Conservation (phyloP, 2,329 filamentous ascomycete species). For the Nemania serpens region DNA sequence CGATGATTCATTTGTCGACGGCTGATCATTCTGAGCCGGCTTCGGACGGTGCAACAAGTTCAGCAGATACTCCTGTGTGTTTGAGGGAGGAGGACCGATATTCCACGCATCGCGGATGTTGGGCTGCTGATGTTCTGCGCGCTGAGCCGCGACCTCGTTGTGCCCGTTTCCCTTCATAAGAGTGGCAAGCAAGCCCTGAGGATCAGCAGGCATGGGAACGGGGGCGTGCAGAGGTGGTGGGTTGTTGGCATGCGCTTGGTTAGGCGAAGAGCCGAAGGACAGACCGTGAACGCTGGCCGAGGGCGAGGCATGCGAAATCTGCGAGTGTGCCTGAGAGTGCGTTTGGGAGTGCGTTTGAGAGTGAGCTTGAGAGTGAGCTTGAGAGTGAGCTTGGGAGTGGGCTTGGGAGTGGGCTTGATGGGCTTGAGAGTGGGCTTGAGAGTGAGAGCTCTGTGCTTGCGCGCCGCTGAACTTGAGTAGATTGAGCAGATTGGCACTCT, state of each 20-base stretch:
- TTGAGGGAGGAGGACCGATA: constrained; percentile 60
- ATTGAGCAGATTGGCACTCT: constrained; percentile 62
- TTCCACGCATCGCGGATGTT: constrained; percentile 46
- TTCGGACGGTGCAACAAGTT: constrained; percentile 82
- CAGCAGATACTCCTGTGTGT: constrained; percentile 84
- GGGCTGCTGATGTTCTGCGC: constrained; percentile 42
- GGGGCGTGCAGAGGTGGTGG: constrained; percentile 58
- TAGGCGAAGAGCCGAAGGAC: constrained; percentile 31
- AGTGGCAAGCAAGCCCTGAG: constrained; percentile 61
- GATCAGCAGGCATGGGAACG: constrained; percentile 60
- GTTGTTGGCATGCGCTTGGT: constrained; percentile 36
- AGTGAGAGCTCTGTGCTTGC: constrained; percentile 40
- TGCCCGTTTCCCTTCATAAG: constrained; percentile 63
- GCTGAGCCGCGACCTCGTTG: constrained; percentile 46
- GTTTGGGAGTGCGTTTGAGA: constrained; percentile 27
- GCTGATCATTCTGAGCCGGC: constrained; percentile 61
- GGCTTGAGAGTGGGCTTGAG: constrained; percentile 35
- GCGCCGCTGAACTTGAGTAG: constrained; percentile 63
- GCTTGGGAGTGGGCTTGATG: constrained; percentile 26
- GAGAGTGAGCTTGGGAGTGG: constrained; percentile 27
- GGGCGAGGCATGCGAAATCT: constrained; percentile 35
- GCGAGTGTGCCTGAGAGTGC: constrained; percentile 28
- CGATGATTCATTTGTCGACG: constrained; percentile 48
- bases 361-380: constrained; percentile 39
- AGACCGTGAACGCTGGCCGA: constrained; percentile 30